These are phyloP conservation scores for Cornus kousa DNA, from an alignment of 148 eudicot species.

Conservation along the genomic window DNA sequence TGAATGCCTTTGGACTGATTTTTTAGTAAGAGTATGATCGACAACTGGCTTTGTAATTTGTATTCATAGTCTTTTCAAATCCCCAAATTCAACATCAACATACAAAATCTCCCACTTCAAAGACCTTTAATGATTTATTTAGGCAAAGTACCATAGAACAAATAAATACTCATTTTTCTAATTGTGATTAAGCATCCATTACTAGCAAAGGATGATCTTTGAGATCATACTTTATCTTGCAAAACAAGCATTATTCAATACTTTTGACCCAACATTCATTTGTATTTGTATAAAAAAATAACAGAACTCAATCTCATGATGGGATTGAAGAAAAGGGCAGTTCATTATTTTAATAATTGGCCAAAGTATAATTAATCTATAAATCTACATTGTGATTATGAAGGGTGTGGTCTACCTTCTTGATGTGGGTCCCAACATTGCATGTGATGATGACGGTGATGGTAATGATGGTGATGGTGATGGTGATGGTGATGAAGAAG, in stretches of 20 bases:
- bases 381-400: constrained; percentile 3
- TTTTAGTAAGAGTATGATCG: neutral
- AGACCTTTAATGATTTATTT: neutral
- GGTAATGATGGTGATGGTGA: neutral
- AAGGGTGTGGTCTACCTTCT: neutral
- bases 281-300: neutral
- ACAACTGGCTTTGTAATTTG: neutral
- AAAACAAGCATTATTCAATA: neutral
- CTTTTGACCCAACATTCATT: neutral
- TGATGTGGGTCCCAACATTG: constrained; percentile 15
- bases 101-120: neutral
- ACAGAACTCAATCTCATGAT: constrained; percentile 2
- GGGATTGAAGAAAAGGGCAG: constrained; percentile 8
- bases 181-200: neutral
- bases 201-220: neutral
- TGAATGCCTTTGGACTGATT: neutral
- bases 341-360: neutral
- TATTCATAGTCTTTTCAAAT: neutral
- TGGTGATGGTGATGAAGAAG: neutral
- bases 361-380: constrained; percentile 8
- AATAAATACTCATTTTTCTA: neutral
- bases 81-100: neutral
- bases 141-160: neutral
- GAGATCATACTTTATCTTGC: neutral
- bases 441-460: constrained; percentile 3